Evolutionary conservation across 2,329 filamentous ascomycete species (phyloP), one percentile per base, ranked within the genome.

Genomic region (Pyricularia sp.): DNA sequence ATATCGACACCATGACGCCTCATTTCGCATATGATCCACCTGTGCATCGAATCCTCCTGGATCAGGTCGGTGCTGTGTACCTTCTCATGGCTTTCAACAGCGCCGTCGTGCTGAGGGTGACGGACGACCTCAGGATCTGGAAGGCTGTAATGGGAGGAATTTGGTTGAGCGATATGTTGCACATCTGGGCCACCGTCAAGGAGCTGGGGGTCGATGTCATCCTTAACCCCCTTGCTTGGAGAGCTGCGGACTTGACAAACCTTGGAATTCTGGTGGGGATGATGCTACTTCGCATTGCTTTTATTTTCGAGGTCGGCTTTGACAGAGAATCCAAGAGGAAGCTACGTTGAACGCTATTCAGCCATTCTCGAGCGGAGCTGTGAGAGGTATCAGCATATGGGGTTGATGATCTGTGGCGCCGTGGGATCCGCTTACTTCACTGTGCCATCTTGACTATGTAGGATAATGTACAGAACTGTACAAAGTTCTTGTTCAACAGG

Each of bases 171-270:
- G 72, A 74, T 69, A 26, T 70, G 44, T 66, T 72, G 0, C 73
- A 76, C 69, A 44, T 74, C 28, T 72, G 73, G 68, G 75, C 60
- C 16, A 65, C 74, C 4, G 70, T 70, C 5, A 76, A 68, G 65
- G 70, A 72, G 31, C 70, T 76, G 68, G 74, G 72, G 4, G 68
- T 71, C 5, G 68, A 67, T 28, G 67, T 67, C 13, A 69, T 73
- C 31, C 59, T 71, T 12, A 68, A 68, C 33, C 68, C 73, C 6
- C 28, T 65, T 64, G 55, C 62, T 1, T 78, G 76, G 77, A 71
- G 71, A 24, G 62, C 66, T 22, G 72, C 75, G 67, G 77, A 78
- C 66, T 74, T 72, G 71, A 68, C 77, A 35, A 76, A 76, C 19
- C 70, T 77, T 66, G 66, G 68, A 28, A 71, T 72, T 64, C 70